Conservation (phyloP, 2,329 filamentous ascomycete species). For the Penicillium sp. region DNA sequence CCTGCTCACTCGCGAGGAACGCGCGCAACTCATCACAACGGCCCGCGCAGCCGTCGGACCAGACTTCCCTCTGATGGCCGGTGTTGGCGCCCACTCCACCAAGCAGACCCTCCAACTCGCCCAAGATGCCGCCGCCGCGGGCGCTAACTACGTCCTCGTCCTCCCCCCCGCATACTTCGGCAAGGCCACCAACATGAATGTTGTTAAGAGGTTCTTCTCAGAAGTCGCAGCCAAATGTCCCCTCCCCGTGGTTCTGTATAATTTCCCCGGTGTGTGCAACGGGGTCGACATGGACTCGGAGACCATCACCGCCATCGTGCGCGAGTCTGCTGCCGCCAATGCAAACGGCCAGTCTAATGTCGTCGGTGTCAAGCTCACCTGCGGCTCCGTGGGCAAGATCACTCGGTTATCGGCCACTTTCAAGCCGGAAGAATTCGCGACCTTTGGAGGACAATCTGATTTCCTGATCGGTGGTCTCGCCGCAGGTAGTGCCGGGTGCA, state of each 20-base stretch:
- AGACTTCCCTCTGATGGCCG: constrained; percentile 61
- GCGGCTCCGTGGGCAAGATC: constrained; percentile 62
- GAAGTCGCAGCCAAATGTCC: constrained; percentile 55
- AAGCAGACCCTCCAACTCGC: constrained; percentile 63
- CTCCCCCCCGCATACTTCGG: constrained; percentile 66
- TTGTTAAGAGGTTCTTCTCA: constrained; percentile 61
- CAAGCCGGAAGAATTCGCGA: constrained; percentile 59
- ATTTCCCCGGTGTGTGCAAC: constrained; percentile 68
- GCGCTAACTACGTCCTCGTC: constrained; percentile 63
- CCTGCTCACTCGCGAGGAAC: constrained; percentile 59
- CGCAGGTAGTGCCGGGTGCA: constrained; percentile 57
- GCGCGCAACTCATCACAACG: constrained; percentile 55
- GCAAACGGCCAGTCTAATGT: constrained; percentile 47
- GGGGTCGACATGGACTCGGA: constrained; percentile 68
- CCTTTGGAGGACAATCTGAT: constrained; percentile 71
- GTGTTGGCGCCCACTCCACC: constrained; percentile 65
- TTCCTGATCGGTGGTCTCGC: constrained; percentile 62
- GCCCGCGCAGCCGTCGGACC: constrained; percentile 56
- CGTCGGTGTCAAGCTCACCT: constrained; percentile 66
- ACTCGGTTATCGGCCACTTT: constrained; percentile 56
- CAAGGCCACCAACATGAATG: constrained; percentile 58
- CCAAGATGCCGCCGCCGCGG: constrained; percentile 59
- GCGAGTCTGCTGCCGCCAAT: constrained; percentile 34
- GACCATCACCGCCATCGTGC: constrained; percentile 56
- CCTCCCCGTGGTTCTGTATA: constrained; percentile 64